These are phyloP conservation scores for Suhomyces kilbournensis DNA, from an alignment of 805 yeast genomes.

Conservation along the genomic window DNA sequence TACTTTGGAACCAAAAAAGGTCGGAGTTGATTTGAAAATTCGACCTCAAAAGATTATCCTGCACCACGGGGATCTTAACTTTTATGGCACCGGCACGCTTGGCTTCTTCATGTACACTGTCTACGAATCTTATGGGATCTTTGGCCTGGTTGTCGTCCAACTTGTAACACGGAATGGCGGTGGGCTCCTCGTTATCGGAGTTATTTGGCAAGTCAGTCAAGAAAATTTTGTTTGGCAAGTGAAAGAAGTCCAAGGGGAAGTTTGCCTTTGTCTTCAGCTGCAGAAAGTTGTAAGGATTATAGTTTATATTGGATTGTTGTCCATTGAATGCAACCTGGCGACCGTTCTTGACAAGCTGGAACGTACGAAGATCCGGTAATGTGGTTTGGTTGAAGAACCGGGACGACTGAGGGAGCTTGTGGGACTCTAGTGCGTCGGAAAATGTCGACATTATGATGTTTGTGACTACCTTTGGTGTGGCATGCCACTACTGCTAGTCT, in stretches of 20 bases:
- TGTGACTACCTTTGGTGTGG: not conserved
- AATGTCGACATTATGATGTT: not conserved
- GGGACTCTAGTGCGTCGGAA: constrained; percentile 7
- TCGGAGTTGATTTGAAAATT: constrained; percentile 41
- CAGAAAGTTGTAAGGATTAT: constrained; percentile 46
- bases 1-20: constrained; percentile 50
- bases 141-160: constrained; percentile 51
- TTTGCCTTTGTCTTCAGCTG: constrained; percentile 44
- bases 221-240: constrained; percentile 27
- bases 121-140: constrained; percentile 67
- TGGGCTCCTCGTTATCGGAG: not conserved
- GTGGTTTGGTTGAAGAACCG: constrained; percentile 21
- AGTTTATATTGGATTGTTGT: constrained; percentile 26
- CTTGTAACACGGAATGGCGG: constrained; percentile 51
- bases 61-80: constrained; percentile 54
- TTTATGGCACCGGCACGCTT: constrained; percentile 70
- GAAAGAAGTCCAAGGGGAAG: constrained; percentile 42
- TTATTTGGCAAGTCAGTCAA: constrained; percentile 11
- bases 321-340: constrained; percentile 20
- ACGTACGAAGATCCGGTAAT: constrained; percentile 23
- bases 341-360: constrained; percentile 13
- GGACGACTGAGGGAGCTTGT: constrained; percentile 23
- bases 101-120: constrained; percentile 52
- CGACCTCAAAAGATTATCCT: constrained; percentile 15
- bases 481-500: not conserved